Conservation (phyloP, 768 basidiomycete genomes). For the Panus rudis region DNA sequence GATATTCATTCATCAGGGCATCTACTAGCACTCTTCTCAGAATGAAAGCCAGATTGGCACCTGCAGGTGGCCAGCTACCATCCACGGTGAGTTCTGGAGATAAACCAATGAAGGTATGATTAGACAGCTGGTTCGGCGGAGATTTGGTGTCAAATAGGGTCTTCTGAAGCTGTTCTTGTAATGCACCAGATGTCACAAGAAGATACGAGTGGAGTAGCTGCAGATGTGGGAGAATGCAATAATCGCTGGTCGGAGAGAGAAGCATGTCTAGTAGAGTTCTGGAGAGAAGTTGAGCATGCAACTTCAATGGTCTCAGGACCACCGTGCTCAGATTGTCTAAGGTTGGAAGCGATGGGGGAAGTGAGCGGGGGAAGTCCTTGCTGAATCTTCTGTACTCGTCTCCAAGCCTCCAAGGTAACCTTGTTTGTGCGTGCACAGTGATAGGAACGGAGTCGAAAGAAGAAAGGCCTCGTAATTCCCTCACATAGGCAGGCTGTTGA, state of each 20-base stretch:
- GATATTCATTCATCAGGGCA: slow-evolving; percentile 41
- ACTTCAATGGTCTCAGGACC: slow-evolving; percentile 53
- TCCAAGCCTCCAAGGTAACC: too few species aligned
- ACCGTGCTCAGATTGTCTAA: slow-evolving; percentile 55
- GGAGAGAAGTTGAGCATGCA: slow-evolving; percentile 60
- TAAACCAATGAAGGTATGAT: slow-evolving; percentile 63
- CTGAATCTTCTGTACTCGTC: slow-evolving; percentile 44
- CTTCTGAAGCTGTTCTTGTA: slow-evolving; percentile 58
- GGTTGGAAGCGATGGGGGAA: slow-evolving; percentile 62
- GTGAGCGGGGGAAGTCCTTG: slow-evolving; percentile 43
- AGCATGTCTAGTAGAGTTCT: slow-evolving; percentile 60
- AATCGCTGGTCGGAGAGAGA: slow-evolving; percentile 45
- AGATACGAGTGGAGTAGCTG: slow-evolving; percentile 68
- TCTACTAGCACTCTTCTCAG: slow-evolving; percentile 82
- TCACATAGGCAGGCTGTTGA: background rate
- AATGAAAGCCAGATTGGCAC: slow-evolving; percentile 77
- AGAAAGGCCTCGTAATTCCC: slow-evolving; percentile 5
- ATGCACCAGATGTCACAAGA: slow-evolving; percentile 63
- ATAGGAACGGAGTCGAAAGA: too few species aligned
- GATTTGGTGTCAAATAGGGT: slow-evolving; percentile 48
- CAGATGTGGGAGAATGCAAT: slow-evolving; percentile 65
- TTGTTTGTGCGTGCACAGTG: too few species aligned
- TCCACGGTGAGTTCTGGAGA: slow-evolving; percentile 65
- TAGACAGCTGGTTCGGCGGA: background rate
- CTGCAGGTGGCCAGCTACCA: slow-evolving; percentile 82